Conservation (phyloP, 148 eudicot genomes). For the Amaranthus hypochondriacus region DNA sequence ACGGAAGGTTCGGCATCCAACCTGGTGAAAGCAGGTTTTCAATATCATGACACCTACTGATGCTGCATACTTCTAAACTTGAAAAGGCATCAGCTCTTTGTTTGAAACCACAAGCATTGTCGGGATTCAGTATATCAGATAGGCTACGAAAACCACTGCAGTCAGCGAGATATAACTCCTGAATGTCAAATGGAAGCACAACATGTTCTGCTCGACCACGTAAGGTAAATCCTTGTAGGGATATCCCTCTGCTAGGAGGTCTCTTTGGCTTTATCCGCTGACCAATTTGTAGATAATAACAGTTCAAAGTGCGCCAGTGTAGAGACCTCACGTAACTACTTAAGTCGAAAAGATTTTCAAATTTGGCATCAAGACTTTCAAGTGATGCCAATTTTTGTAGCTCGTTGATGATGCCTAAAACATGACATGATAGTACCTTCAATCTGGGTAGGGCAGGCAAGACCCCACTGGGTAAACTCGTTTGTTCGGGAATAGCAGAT, state of each 20-base stretch:
- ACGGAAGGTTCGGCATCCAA: background rate
- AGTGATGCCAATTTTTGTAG: conserved; percentile 13
- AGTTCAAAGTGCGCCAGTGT: conserved; percentile 8
- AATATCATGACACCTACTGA: conserved; percentile 14
- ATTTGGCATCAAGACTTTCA: conserved; percentile 19
- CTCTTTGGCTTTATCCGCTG: background rate
- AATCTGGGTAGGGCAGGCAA: background rate
- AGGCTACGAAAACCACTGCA: conserved; percentile 11
- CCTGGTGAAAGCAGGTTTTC: background rate
- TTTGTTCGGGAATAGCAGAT: background rate
- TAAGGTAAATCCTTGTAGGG: conserved; percentile 9
- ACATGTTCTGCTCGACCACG: background rate
- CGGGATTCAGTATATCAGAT: conserved; percentile 3
- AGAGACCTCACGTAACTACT: conserved; percentile 15
- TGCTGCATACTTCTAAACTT: conserved; percentile 8
- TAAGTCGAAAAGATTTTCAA: background rate
- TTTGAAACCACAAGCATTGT: background rate
- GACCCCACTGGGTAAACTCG: background rate
- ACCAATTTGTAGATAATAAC: conserved; percentile 16
- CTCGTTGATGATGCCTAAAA: conserved; percentile 3
- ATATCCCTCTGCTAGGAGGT: conserved; percentile 4
- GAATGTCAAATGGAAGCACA: conserved; percentile 17
- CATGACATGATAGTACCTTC: conserved; percentile 9
- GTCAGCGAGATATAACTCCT: conserved; percentile 8
- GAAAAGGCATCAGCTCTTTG: background rate